Conservation (phyloP, 306 rosid species). For the Abrus pulchellus region DNA sequence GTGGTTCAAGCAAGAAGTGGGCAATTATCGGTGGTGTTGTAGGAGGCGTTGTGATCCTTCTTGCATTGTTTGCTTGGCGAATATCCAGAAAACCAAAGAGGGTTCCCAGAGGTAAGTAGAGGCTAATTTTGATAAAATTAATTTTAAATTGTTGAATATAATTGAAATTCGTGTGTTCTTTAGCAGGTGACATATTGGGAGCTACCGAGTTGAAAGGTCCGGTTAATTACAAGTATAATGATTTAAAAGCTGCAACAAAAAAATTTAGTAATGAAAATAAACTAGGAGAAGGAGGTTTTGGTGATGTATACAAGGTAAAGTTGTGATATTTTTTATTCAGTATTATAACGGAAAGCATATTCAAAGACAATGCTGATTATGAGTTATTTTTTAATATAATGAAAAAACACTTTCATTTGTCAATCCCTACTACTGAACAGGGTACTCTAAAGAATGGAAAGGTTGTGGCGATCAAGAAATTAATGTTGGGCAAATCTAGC, state of each 20-base stretch:
- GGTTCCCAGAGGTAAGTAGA: conserved; percentile 55
- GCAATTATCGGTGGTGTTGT: conserved; percentile 65
- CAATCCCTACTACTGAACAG: conserved; percentile 45
- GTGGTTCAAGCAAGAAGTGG: conserved; percentile 57
- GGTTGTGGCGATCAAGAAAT: conserved; percentile 70
- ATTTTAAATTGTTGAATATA: too few species aligned
- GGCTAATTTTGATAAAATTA: too few species aligned
- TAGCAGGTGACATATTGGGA: conserved; percentile 69
- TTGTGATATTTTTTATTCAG: neutral
- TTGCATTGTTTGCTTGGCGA: conserved; percentile 51
- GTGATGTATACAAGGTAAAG: conserved; percentile 75
- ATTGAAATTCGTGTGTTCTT: neutral
- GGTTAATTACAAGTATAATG: conserved; percentile 58
- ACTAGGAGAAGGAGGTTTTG: conserved; percentile 80
- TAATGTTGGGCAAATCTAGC: conserved; percentile 55
- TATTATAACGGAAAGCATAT: neutral
- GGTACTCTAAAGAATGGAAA: conserved; percentile 74
- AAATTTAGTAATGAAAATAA: conserved; percentile 63
- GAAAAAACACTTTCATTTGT: neutral
- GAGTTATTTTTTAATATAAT: too few species aligned
- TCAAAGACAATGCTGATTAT: conserved; percentile 12
- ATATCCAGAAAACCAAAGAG: conserved; percentile 46
- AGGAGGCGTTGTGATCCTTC: conserved; percentile 60
- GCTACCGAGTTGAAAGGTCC: conserved; percentile 80
- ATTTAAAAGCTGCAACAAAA: conserved; percentile 67